Percentiles rank a stretch among this genome's conserved stretches.
Conservation (phyloP, 2,329 filamentous ascomycete species). For the Colletotrichum sansevieriae region DNA sequence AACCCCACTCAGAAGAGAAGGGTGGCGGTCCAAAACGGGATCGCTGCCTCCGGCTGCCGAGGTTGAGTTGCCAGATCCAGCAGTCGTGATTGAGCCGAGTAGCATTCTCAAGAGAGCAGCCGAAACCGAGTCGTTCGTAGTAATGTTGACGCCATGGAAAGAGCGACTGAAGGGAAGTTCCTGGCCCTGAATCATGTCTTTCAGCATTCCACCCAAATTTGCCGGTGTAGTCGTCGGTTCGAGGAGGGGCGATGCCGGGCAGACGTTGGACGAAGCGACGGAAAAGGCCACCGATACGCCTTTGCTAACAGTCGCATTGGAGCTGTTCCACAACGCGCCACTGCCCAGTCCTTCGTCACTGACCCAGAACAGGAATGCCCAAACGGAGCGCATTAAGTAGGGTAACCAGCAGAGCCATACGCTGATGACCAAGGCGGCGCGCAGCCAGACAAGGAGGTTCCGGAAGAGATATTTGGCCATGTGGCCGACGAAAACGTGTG, state of each 20-base stretch:
- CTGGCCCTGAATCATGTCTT: slow-evolving; percentile 48
- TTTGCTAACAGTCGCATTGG: slow-evolving; percentile 35
- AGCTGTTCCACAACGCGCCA: slow-evolving; percentile 43
- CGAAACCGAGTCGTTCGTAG: slow-evolving; percentile 50
- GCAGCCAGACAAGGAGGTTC: slow-evolving; percentile 81
- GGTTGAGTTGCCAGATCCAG: slow-evolving; percentile 40
- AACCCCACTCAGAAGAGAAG: slow-evolving; percentile 69
- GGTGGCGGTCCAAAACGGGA: slow-evolving; percentile 44
- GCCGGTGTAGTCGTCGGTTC: slow-evolving; percentile 46
- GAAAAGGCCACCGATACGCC: slow-evolving; percentile 36
- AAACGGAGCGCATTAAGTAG: slow-evolving; percentile 90
- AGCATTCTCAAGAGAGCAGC: slow-evolving; percentile 49
- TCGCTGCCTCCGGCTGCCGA: slow-evolving; percentile 33
- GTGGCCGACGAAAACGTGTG: slow-evolving; percentile 84
- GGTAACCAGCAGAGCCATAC: slow-evolving; percentile 94
- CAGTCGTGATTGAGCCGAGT: slow-evolving; percentile 45
- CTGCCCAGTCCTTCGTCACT: slow-evolving; percentile 78
- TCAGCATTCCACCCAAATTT: slow-evolving; percentile 51
- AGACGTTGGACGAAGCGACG: slow-evolving; percentile 47
- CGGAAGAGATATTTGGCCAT: slow-evolving; percentile 79
- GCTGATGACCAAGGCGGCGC: slow-evolving; percentile 81
- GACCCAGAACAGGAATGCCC: slow-evolving; percentile 95
- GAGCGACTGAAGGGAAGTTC: slow-evolving; percentile 47
- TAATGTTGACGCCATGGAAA: slow-evolving; percentile 50
- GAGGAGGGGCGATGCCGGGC: slow-evolving; percentile 53